A percentile compares a stretch with the other conserved stretches of the same genome.
These are phyloP conservation scores for Aspergillus hancockii DNA, from an alignment of 495 filamentous ascomycete species.

Conservation along the genomic window DNA sequence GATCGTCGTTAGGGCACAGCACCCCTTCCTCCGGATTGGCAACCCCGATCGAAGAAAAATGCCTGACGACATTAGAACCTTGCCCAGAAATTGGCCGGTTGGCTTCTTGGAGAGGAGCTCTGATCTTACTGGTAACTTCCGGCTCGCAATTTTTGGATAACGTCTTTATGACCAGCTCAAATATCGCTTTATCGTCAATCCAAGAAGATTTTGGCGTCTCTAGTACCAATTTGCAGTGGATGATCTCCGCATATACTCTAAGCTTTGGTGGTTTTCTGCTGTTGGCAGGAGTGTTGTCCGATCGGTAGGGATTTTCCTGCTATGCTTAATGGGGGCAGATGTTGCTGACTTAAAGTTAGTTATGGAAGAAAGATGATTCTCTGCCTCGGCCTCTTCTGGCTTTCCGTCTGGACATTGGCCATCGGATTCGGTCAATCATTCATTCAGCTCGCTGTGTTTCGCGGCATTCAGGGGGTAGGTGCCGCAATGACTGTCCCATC, in stretches of 20 bases:
- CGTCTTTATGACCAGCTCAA: constrained; percentile 43
- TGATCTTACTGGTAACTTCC: constrained; percentile 39
- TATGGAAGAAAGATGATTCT: constrained; percentile 39
- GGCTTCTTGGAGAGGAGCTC: constrained; percentile 32
- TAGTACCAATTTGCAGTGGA: constrained; percentile 39
- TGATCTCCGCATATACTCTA: constrained; percentile 42
- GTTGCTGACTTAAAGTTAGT: constrained; percentile 19
- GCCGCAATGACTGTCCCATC: constrained; percentile 40
- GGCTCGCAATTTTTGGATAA: constrained; percentile 43
- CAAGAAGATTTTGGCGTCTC: constrained; percentile 37
- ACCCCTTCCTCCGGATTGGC: constrained; percentile 15
- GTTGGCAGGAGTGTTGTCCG: constrained; percentile 36
- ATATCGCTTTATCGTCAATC: constrained; percentile 38
- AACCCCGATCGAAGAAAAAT: constrained; percentile 24
- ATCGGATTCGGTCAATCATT: constrained; percentile 40
- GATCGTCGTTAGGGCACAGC: constrained; percentile 11
- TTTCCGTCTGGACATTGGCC: constrained; percentile 37
- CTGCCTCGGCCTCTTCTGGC: constrained; percentile 35
- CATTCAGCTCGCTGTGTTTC: constrained; percentile 37
- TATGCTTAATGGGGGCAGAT: not conserved
- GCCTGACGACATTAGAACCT: constrained; percentile 25
- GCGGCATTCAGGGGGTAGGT: constrained; percentile 39
- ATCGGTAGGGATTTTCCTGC: constrained; percentile 27
- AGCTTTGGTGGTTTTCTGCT: constrained; percentile 39
- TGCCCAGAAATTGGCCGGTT: constrained; percentile 31